Percentiles rank a stretch among this genome's conserved stretches.
These are phyloP conservation scores for Mucuna pruriens DNA, from an alignment of 306 rosid species.

Conservation along the genomic window DNA sequence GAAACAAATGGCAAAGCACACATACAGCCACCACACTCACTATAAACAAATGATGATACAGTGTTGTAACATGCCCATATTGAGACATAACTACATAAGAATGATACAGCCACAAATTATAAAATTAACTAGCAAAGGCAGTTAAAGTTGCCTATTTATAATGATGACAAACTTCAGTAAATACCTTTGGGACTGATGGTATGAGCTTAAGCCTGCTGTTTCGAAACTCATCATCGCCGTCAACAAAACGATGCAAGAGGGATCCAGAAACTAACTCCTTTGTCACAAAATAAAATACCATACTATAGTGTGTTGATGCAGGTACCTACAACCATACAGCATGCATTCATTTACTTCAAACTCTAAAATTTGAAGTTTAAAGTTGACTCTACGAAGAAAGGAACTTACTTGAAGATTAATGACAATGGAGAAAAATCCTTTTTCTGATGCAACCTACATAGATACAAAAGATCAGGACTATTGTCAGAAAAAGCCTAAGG, in stretches of 20 bases:
- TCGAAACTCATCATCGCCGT: slow-evolving; percentile 97
- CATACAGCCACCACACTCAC: background rate
- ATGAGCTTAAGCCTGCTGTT: slow-evolving; percentile 96
- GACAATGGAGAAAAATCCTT: slow-evolving; percentile 86
- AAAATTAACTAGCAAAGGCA: slow-evolving; percentile 16
- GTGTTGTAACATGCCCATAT: background rate
- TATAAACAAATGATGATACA: background rate
- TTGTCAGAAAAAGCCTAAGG: slow-evolving; percentile 23
- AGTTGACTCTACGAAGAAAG: slow-evolving; percentile 33
- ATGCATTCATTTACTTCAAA: slow-evolving; percentile 40
- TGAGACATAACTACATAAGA: background rate
- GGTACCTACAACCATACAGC: slow-evolving; percentile 71
- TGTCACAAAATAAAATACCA: slow-evolving; percentile 95
- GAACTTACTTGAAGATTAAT: slow-evolving; percentile 88
- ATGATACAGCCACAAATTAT: slow-evolving; percentile 4
- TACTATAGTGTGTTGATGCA: slow-evolving; percentile 91
- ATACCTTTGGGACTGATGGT: slow-evolving; percentile 97
- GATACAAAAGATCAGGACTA: slow-evolving; percentile 19
- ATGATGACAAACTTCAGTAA: slow-evolving; percentile 36
- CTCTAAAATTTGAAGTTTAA: slow-evolving; percentile 10
- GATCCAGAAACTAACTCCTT: slow-evolving; percentile 85
- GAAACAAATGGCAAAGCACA: background rate
- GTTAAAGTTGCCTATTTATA: slow-evolving; percentile 15
- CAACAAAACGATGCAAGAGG: slow-evolving; percentile 95
- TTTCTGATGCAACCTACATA: slow-evolving; percentile 87